Evolutionary conservation across 2,329 filamentous ascomycete species (phyloP), one percentile per base, ranked within the genome.

Genomic region (Sporothrix schenckii): DNA sequence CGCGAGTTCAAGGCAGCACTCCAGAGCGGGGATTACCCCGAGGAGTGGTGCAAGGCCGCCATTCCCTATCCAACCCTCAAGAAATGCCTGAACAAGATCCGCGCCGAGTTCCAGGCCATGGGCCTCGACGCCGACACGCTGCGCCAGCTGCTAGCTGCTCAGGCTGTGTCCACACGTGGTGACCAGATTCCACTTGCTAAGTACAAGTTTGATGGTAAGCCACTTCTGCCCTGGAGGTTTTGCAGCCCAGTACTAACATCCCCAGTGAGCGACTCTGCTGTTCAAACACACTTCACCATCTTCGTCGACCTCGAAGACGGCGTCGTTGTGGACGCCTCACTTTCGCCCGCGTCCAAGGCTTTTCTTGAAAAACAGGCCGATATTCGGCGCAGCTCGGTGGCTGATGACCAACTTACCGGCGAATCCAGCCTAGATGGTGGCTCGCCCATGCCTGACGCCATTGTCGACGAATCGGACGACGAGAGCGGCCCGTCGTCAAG

Each of bases 21-120:
- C n/a, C 49, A 67, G 54, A 74, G 73, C 68, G 73, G 72, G 61
- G 90, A 87, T 74, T 97, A 93, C 77, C 93, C 93, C 9, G 81
- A 86, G 66, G 88, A 90, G 77, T 89, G 87, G 87, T 81, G 93
- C 65, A 85, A 90, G 58, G 89, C 88, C 39, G 92, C 93, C 65
- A 92, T 97, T 72, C 92, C 91, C 2, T 97, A 97, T 78, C 87
- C 90, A 58, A 88, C 93, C 79, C 86, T 97, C 70, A 97, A 97
- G 80, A 97, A 96, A 82, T 92, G 91, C 80, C 90, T 97, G 77
- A 94, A 94, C 77, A 90, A 89, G 77, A 89, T 96, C 66, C 87
- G 90, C 74, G 81, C 83, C 67, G 92, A 97, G 81, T 84, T 97
- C 68, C 81, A 84, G 53, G 84, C 85, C 47, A 81, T 94, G 16